A percentile compares a stretch with the other conserved stretches of the same genome.
These are phyloP conservation scores for Cotoneaster glaucophyllus DNA, from an alignment of 306 rosid species.

Conservation along the genomic window DNA sequence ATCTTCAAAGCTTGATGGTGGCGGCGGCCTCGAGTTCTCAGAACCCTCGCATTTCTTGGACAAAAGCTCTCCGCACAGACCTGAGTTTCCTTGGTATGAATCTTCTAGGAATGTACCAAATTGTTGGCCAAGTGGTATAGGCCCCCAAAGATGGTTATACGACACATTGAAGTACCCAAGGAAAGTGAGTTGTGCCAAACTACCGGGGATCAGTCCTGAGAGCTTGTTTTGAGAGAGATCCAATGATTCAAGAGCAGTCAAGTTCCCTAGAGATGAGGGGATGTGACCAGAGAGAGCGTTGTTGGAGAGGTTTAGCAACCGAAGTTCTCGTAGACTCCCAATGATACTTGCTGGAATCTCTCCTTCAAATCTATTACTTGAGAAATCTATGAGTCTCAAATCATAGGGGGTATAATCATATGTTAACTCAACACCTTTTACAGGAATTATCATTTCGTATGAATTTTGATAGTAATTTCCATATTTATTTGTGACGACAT, in stretches of 20 bases:
- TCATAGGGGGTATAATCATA: no score
- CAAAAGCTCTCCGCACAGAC: constrained; percentile 4
- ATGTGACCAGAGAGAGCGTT: background rate
- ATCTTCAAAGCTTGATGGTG: background rate
- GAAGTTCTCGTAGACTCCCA: background rate
- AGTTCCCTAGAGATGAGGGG: background rate
- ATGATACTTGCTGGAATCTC: no score
- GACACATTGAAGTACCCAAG: constrained; percentile 4
- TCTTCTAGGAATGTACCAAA: background rate
- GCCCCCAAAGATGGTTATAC: background rate
- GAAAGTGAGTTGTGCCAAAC: background rate
- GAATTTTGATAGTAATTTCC: no score
- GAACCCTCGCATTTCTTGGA: background rate
- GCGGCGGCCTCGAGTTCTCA: background rate
- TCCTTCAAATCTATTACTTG: no score
- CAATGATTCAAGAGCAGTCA: constrained; percentile 5
- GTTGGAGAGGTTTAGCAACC: background rate
- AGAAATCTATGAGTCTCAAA: no score
- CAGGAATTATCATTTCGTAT: no score
- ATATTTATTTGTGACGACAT: no score
- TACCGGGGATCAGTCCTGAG: constrained; percentile 4
- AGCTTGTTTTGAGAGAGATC: constrained; percentile 12
- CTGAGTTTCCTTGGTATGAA: constrained; percentile 4
- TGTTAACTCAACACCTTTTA: no score
- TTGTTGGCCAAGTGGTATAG: constrained; percentile 5